A percentile compares a stretch with the other conserved stretches of the same genome.
These are phyloP conservation scores for Epichloe aotearoae DNA, from an alignment of 2,329 filamentous ascomycete genomes.

Conservation along the genomic window DNA sequence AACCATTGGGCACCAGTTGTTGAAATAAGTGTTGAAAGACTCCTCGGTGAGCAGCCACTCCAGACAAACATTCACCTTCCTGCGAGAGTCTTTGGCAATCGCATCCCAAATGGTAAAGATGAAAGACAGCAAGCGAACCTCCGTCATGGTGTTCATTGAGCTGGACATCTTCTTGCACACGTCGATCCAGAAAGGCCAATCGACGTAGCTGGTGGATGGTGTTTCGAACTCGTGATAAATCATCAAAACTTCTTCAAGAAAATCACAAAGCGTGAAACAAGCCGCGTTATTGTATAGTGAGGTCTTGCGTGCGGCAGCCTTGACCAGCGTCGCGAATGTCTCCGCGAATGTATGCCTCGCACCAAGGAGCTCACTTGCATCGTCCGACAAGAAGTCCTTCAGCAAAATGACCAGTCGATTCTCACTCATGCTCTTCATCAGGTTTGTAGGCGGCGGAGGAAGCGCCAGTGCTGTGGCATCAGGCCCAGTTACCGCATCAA, in stretches of 20 bases:
- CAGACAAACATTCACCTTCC: constrained; percentile 58
- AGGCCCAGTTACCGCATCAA: constrained; percentile 35
- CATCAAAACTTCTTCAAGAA: constrained; percentile 67
- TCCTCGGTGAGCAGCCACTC: constrained; percentile 63
- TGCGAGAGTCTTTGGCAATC: constrained; percentile 48
- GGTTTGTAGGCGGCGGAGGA: constrained; percentile 52
- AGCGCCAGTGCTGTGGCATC: constrained; percentile 56
- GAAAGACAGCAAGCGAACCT: constrained; percentile 73
- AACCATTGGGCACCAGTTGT: constrained; percentile 93
- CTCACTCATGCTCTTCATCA: constrained; percentile 72
- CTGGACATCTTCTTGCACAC: constrained; percentile 68
- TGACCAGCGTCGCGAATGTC: constrained; percentile 60
- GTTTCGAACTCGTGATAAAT: constrained; percentile 41
- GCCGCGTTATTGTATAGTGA: constrained; percentile 72
- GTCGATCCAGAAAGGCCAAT: constrained; percentile 77
- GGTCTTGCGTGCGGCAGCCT: constrained; percentile 59
- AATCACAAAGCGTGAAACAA: constrained; percentile 84
- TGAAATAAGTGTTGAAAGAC: constrained; percentile 72
- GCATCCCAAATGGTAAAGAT: constrained; percentile 70
- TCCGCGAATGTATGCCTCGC: constrained; percentile 61
- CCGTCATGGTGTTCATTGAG: constrained; percentile 80
- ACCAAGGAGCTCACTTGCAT: constrained; percentile 22
- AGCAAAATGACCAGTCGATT: constrained; percentile 74
- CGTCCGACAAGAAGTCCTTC: constrained; percentile 57
- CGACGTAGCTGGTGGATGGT: constrained; percentile 37